phyloP scores from a whole-genome alignment of 306 rosid genomes.

The Carpinus fangiana region DNA sequence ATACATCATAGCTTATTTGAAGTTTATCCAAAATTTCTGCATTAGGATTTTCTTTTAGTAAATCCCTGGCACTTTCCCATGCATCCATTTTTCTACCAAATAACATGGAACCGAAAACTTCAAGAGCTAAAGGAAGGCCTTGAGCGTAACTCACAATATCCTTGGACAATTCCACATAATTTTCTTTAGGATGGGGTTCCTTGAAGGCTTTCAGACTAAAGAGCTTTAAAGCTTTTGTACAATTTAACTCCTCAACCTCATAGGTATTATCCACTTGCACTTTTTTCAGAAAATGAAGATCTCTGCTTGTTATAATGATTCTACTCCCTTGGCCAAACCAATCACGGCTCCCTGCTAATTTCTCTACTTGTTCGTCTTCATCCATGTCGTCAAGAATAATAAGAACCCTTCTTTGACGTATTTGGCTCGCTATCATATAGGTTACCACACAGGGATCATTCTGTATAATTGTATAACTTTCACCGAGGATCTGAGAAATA shows the following conservation, averaged over 20 bases:
- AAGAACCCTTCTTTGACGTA: neutral
- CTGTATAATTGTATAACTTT: neutral
- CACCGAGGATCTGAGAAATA: neutral
- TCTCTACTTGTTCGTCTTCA: neutral
- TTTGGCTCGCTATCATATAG: too few species aligned
- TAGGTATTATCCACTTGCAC: neutral
- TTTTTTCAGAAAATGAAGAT: neutral
- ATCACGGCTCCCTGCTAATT: neutral
- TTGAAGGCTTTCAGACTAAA: slow-evolving; percentile 26
- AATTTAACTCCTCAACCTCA: slow-evolving; percentile 8
- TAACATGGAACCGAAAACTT: too few species aligned
- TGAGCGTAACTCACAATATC: slow-evolving; percentile 8
- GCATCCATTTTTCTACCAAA: neutral
- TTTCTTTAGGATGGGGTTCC: neutral
- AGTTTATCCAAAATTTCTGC: neutral
- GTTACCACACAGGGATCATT: neutral
- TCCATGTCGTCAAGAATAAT: neutral
- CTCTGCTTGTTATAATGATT: neutral
- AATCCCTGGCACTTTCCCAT: slow-evolving; percentile 15
- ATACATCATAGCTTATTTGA: slow-evolving; percentile 26
- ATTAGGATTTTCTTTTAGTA: neutral
- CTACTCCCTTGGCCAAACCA: neutral
- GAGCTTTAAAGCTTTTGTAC: slow-evolving; percentile 19
- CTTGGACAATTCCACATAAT: slow-evolving; percentile 8
- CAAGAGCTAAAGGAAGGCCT: too few species aligned